Percentiles rank a stretch among this genome's conserved stretches.
Evolutionary conservation across 2,329 filamentous ascomycete species (phyloP).

Genomic region (Knoxdaviesia capensis): DNA sequence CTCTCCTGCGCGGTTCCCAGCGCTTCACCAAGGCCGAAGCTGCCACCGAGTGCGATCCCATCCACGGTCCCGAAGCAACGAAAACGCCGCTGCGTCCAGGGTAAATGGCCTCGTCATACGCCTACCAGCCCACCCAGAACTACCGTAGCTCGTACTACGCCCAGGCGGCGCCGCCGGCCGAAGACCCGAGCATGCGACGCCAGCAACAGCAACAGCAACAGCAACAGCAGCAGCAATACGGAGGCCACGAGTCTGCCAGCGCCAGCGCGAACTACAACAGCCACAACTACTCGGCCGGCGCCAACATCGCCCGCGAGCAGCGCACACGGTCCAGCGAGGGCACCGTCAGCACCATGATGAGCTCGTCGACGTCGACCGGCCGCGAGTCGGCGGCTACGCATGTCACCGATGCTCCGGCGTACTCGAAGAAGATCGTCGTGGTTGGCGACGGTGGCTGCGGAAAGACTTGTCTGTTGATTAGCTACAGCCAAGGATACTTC

Average conservation of each 20-base stretch:
- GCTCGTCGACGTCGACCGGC: conserved; percentile 49
- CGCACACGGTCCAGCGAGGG: conserved; percentile 63
- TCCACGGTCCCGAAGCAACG: neutral
- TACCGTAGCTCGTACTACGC: conserved; percentile 3
- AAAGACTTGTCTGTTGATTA: conserved; percentile 96
- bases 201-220: conserved; percentile 3
- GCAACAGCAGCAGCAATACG: conserved; percentile 1
- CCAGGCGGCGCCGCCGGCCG: conserved; percentile 1
- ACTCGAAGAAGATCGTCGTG: conserved; percentile 98
- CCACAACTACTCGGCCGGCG: conserved; percentile 19
- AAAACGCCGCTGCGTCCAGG: neutral
- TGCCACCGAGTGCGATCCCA: too few relatives aligned
- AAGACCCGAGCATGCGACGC: conserved; percentile 1
- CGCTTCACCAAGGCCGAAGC: too few relatives aligned
- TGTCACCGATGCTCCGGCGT: conserved; percentile 75
- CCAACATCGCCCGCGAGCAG: conserved; percentile 22
- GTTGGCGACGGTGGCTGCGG: conserved; percentile 96
- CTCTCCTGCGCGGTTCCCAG: too few relatives aligned
- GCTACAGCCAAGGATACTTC: conserved; percentile 96
- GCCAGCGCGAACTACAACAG: conserved; percentile 1
- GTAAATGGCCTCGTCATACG: too few relatives aligned
- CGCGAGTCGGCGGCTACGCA: conserved; percentile 64
- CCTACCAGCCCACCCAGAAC: neutral
- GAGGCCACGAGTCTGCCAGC: neutral
- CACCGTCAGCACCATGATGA: conserved; percentile 71